Evolutionary conservation across 2,329 filamentous ascomycete genomes (phyloP).

Genomic region (Geosmithia putterillii): DNA sequence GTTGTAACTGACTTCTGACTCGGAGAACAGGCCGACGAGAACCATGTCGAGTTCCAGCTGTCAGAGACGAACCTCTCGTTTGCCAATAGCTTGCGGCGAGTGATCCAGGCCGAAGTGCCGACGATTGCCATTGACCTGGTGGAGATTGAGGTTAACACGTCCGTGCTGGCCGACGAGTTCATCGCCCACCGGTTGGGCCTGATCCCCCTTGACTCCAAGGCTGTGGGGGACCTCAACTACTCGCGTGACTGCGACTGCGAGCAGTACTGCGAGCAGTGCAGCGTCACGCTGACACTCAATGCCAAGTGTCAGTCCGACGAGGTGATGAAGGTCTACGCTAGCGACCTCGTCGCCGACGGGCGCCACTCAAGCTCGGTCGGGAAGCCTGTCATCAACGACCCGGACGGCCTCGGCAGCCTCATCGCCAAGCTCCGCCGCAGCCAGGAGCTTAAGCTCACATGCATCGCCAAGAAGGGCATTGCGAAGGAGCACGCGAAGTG

Average conservation of each 20-base stretch:
- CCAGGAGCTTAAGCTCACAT: slow-evolving; percentile 82
- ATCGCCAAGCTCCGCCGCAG: slow-evolving; percentile 84
- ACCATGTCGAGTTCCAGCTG: slow-evolving; percentile 84
- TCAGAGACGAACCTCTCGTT: slow-evolving; percentile 81
- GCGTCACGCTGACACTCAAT: slow-evolving; percentile 71
- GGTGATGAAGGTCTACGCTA: slow-evolving; percentile 87
- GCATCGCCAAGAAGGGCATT: slow-evolving; percentile 95
- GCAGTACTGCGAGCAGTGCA: slow-evolving; percentile 85
- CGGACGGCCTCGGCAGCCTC: slow-evolving; percentile 67
- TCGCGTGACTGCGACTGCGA: slow-evolving; percentile 95
- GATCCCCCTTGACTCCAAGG: slow-evolving; percentile 74
- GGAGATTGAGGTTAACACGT: slow-evolving; percentile 84
- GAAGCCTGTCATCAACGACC: slow-evolving; percentile 71
- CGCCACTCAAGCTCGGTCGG: slow-evolving; percentile 67
- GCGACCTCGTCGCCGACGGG: slow-evolving; percentile 66
- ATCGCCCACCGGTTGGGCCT: slow-evolving; percentile 85
- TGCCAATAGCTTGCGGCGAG: slow-evolving; percentile 82
- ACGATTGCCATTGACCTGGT: slow-evolving; percentile 92
- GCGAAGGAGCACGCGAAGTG: slow-evolving; percentile 98
- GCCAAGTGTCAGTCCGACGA: slow-evolving; percentile 77
- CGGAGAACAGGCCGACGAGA: slow-evolving; percentile 53
- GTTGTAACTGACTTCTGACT: background rate
- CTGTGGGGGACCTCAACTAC: slow-evolving; percentile 73
- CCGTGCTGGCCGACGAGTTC: slow-evolving; percentile 94
- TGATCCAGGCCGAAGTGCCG: slow-evolving; percentile 87